Evolutionary conservation across 2,329 filamentous ascomycete genomes (phyloP).

Genomic region (Triangularia verruculosa): DNA sequence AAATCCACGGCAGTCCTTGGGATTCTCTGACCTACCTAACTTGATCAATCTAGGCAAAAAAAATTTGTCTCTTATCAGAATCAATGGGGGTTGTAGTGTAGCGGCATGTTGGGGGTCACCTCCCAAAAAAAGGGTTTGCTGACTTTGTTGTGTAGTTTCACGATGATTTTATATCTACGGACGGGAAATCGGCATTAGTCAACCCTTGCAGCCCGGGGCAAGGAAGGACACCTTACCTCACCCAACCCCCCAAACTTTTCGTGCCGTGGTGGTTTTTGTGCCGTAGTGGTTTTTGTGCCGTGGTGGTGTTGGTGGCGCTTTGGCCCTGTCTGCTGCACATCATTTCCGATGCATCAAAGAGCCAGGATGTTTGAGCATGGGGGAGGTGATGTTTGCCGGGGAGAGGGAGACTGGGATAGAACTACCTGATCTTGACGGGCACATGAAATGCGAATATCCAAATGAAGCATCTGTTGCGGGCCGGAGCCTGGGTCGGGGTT

Average conservation of each 20-base stretch:
- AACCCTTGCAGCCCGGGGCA: neutral
- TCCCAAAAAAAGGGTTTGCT: neutral
- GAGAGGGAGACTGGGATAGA: neutral
- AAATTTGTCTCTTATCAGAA: neutral
- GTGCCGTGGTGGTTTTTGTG: no score
- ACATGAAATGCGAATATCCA: neutral
- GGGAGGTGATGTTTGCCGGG: neutral
- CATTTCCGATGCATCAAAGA: conserved; percentile 6
- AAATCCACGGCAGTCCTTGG: neutral
- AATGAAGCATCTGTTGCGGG: neutral
- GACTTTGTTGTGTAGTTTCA: neutral
- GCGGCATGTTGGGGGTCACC: neutral
- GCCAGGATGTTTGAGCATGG: neutral
- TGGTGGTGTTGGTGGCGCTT: neutral
- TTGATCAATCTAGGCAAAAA: neutral
- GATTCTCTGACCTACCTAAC: neutral
- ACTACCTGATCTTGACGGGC: neutral
- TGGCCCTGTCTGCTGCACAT: conserved; percentile 10
- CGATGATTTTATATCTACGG: neutral
- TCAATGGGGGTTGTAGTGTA: neutral
- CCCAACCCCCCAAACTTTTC: conserved; percentile 8
- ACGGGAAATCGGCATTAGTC: neutral
- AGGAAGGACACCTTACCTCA: no score
- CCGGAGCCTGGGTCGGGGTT: neutral
- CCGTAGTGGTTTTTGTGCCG: no score